A percentile compares a stretch with the other conserved stretches of the same genome.
These are phyloP conservation scores for Aspergillus sp. DNA, from an alignment of 2,329 filamentous ascomycete species.

Conservation along the genomic window DNA sequence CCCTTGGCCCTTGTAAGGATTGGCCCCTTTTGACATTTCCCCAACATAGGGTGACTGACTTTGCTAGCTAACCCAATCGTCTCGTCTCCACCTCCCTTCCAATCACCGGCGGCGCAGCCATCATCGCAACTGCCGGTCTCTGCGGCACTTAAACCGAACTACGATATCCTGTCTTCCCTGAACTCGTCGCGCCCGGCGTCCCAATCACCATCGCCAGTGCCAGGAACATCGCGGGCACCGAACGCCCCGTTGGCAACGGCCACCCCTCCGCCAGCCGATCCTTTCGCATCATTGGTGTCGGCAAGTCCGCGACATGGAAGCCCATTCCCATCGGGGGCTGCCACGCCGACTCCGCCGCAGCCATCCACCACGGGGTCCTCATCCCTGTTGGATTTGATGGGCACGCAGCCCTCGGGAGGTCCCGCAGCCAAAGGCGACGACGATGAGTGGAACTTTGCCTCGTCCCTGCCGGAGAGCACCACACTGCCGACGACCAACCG, in stretches of 20 bases:
- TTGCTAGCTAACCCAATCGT: constrained; percentile 42
- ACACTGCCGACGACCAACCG: constrained; percentile 60
- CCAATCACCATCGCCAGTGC: constrained; percentile 49
- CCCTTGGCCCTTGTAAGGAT: constrained; percentile 68
- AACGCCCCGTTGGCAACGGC: constrained; percentile 20
- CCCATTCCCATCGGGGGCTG: constrained; percentile 31
- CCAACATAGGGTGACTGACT: not conserved
- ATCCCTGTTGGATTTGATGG: constrained; percentile 33
- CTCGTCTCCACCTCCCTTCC: constrained; percentile 28
- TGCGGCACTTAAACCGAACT: constrained; percentile 51
- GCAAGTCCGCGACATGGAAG: constrained; percentile 49
- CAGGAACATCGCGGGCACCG: constrained; percentile 35
- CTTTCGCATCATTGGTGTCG: constrained; percentile 59
- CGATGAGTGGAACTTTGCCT: constrained; percentile 93
- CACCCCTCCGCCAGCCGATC: constrained; percentile 49
- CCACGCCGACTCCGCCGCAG: constrained; percentile 17
- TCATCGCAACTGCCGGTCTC: constrained; percentile 14
- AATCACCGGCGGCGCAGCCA: constrained; percentile 25
- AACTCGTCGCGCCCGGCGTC: constrained; percentile 47
- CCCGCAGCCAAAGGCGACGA: constrained; percentile 56
- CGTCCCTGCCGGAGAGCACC: constrained; percentile 66
- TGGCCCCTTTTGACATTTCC: not conserved
- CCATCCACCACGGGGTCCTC: constrained; percentile 19
- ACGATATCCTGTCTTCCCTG: constrained; percentile 57
- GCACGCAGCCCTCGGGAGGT: constrained; percentile 20